phyloP scores from a whole-genome alignment of 139 green algal species.

The Klebsormidium nitens region DNA sequence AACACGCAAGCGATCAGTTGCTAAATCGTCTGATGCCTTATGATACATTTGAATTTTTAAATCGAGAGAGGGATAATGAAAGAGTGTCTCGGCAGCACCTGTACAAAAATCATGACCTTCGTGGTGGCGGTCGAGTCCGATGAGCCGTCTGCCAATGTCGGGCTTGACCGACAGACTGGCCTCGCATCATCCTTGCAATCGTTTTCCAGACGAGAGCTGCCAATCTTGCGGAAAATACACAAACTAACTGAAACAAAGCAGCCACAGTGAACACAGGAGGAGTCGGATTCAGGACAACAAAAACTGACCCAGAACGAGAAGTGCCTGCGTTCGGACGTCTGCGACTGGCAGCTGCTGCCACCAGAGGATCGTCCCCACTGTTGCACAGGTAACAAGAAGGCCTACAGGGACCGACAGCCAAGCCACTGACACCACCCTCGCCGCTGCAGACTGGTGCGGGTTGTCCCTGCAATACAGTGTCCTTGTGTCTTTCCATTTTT shows the following conservation, averaged over 20 bases:
- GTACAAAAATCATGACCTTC: too few species aligned
- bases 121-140: too few species aligned
- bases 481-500: too few species aligned
- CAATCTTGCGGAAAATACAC: not conserved
- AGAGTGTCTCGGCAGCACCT: too few species aligned
- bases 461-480: too few species aligned
- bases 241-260: not conserved
- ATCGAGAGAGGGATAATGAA: too few species aligned
- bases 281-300: not conserved
- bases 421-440: conserved; percentile 7
- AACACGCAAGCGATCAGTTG: too few species aligned
- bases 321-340: not conserved
- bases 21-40: too few species aligned
- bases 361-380: not conserved
- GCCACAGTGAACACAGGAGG: not conserved
- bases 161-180: too few species aligned
- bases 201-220: not conserved
- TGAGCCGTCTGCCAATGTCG: too few species aligned
- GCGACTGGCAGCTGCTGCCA: conserved; percentile 6
- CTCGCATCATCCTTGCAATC: not conserved
- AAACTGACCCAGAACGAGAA: not conserved
- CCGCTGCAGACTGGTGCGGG: too few species aligned
- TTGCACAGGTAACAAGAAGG: not conserved
- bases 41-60: too few species aligned
- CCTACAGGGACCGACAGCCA: conserved; percentile 23